Base-by-base conservation (phyloP, 345 rosid species). In the Euphorbia peplus region DNA sequence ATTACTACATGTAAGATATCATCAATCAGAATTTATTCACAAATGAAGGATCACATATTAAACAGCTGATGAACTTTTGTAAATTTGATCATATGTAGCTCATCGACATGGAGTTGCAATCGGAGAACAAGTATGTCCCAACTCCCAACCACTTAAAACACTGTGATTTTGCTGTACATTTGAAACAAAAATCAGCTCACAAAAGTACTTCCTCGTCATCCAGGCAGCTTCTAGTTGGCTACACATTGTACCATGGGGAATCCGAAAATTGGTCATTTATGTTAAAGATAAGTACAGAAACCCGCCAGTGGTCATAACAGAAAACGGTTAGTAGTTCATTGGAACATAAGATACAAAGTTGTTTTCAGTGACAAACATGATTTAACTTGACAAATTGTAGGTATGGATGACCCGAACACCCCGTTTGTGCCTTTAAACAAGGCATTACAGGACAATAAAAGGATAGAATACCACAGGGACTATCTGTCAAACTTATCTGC, bases 161-260 rank as follows among this genome's bases (percentile, higher is more conserved):
- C 48, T 58, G 67, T 12, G 30, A 54, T 59, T 41, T 61, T 58
- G 19, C 12, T 58, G 65, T 56, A 29, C 18, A 13, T 54, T 69
- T 66, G 66, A 63, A 24, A 53, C 26, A 18, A 63, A 66, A 70
- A 11, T 61, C 55, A 69, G 39, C 53, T 78, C 39, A 73, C 61
- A 14, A 50, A 60, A 69, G 37, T 32, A 32, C 37, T 32, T 2
- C 70, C 76, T 77, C 46, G 29, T 75, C 76, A 55, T 78, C 42
- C 93, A 93, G 98, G 98, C 98, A 28, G 96, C 96, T 56, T 93
- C 97, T 15, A 75, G 79, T 55, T 93, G 97, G 98, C 82, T 91
- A 74, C 91, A 76, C 66, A 88, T 93, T 10, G 97, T 91, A 39
- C 97, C 97, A 4, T 88, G 95, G 98, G 95, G 97, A 25, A 88